Evolutionary conservation across 352 stramenopile species (phyloP).

Genomic region (Globisporangium echinulatum): DNA sequence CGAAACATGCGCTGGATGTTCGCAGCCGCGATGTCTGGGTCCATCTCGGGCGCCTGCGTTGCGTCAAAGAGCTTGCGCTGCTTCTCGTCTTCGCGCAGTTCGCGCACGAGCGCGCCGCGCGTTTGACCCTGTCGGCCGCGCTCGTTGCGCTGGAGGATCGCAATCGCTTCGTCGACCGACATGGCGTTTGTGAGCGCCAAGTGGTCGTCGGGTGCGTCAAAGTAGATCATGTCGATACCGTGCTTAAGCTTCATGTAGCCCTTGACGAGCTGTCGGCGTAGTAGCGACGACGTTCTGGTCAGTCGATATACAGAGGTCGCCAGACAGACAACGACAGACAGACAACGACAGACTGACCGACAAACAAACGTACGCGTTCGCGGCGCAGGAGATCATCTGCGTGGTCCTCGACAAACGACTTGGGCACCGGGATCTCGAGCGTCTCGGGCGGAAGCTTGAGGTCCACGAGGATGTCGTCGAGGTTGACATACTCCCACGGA

Average conservation of each 20-base stretch:
- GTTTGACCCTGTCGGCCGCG: conserved; percentile 83
- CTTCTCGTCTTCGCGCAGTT: conserved; percentile 82
- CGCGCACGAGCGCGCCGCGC: conserved; percentile 76
- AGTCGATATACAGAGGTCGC: background rate
- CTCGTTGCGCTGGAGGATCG: conserved; percentile 88
- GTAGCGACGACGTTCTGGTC: background rate
- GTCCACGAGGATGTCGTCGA: conserved; percentile 91
- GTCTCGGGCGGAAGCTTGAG: conserved; percentile 90
- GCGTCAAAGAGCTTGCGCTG: conserved; percentile 72
- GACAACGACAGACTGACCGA: background rate
- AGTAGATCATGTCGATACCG: conserved; percentile 54
- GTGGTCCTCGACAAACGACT: conserved; percentile 87
- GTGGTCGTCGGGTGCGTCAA: conserved; percentile 43
- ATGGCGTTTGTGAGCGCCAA: conserved; percentile 22
- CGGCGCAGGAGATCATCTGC: conserved; percentile 48
- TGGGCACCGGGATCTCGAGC: conserved; percentile 86
- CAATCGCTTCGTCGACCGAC: conserved; percentile 77
- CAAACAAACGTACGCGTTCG: conserved; percentile 33
- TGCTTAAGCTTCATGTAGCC: conserved; percentile 90
- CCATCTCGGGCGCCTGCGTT: conserved; percentile 68
- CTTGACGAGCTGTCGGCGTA: conserved; percentile 47
- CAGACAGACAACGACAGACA: background rate
- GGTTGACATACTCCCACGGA: conserved; percentile 93
- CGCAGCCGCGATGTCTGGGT: conserved; percentile 86
- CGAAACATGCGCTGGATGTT: conserved; percentile 90